Conservation (phyloP, 345 rosid species). For the Cardamine resedifolia region DNA sequence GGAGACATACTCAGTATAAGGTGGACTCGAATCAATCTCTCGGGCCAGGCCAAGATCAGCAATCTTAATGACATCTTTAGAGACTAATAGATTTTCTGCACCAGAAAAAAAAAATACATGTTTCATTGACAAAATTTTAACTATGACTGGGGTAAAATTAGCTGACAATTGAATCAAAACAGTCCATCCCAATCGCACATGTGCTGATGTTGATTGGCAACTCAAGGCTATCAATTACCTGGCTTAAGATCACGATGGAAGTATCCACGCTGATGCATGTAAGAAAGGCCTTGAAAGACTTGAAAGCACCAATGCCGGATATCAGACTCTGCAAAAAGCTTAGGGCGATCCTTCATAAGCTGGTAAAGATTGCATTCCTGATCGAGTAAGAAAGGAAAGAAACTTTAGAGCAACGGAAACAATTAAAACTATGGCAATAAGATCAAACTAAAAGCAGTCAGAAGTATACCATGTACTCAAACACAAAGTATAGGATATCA, state of each 20-base stretch:
- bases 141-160: not conserved
- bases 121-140: not conserved
- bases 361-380: constrained; percentile 94
- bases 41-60: constrained; percentile 99
- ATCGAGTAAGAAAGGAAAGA: constrained; percentile 7
- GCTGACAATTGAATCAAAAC: not conserved
- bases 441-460: constrained; percentile 18
- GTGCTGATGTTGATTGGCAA: constrained; percentile 9
- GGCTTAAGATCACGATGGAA: constrained; percentile 99
- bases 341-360: constrained; percentile 80
- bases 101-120: constrained; percentile 3
- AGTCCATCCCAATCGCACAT: not conserved
- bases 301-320: constrained; percentile 94
- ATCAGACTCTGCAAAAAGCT: constrained; percentile 72
- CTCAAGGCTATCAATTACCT: constrained; percentile 49
- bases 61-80: constrained; percentile 73
- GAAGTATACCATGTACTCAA: constrained; percentile 85
- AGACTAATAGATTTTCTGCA: constrained; percentile 79
- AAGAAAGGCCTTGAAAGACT: constrained; percentile 94
- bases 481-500: constrained; percentile 80
- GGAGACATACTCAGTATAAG: constrained; percentile 87
- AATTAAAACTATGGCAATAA: not conserved
- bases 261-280: constrained; percentile 92
- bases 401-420: not conserved
- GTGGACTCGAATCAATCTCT: constrained; percentile 81